Evolutionary conservation across 345 rosid species (phyloP).

Genomic region (Citrus unshiu): DNA sequence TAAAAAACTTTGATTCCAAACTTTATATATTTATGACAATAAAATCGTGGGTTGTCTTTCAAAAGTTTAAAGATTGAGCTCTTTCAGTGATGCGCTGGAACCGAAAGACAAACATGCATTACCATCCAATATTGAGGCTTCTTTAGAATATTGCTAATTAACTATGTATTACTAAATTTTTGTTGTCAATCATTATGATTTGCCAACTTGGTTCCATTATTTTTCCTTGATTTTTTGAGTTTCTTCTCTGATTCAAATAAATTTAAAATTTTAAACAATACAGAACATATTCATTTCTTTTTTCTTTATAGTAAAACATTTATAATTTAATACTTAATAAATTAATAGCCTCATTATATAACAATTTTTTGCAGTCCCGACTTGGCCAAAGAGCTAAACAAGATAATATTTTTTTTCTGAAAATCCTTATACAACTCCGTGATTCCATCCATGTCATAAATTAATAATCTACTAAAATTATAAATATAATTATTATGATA

Average conservation of each 20-base stretch:
- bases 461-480: too few relatives aligned
- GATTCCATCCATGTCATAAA: too few relatives aligned
- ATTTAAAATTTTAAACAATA: too few relatives aligned
- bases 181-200: neutral
- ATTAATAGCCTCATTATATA: too few relatives aligned
- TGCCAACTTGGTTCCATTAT: neutral
- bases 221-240: neutral
- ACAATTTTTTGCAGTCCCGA: too few relatives aligned
- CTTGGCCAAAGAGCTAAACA: too few relatives aligned
- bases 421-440: too few relatives aligned
- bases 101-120: neutral
- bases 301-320: too few relatives aligned
- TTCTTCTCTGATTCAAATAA: neutral
- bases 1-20: neutral
- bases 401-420: too few relatives aligned
- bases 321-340: too few relatives aligned
- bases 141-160: neutral
- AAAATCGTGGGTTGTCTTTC: neutral
- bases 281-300: too few relatives aligned
- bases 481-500: too few relatives aligned
- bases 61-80: conserved; percentile 7
- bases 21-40: neutral
- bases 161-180: neutral
- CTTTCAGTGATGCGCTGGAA: conserved; percentile 10
- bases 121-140: conserved; percentile 7